Evolutionary conservation across 805 yeast genomes (phyloP).

Genomic region (Candida endomychidarum): DNA sequence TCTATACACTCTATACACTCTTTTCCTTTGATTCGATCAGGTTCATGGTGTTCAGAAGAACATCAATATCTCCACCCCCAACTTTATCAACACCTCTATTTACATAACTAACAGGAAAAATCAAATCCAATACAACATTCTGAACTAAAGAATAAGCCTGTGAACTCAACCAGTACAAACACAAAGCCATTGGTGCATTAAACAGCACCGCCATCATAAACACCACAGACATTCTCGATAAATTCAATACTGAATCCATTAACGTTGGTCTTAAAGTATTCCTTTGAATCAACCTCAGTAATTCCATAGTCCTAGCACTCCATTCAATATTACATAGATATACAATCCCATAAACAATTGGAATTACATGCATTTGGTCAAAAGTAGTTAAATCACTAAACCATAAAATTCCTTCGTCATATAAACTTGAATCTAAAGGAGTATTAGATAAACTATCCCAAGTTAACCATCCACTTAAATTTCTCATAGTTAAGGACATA

Average conservation of each 20-base stretch:
- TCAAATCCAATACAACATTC: slow-evolving; percentile 65
- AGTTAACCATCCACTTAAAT: slow-evolving; percentile 66
- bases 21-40: neutral
- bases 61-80: too few species aligned
- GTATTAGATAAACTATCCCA: slow-evolving; percentile 42
- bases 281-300: slow-evolving; percentile 44
- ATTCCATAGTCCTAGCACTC: slow-evolving; percentile 64
- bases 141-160: slow-evolving; percentile 75
- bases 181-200: slow-evolving; percentile 81
- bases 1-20: neutral
- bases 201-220: slow-evolving; percentile 81
- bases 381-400: slow-evolving; percentile 55
- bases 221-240: slow-evolving; percentile 73
- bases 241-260: slow-evolving; percentile 62
- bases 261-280: slow-evolving; percentile 54
- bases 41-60: too few species aligned
- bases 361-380: slow-evolving; percentile 65
- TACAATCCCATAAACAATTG: slow-evolving; percentile 67
- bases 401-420: slow-evolving; percentile 62
- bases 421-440: slow-evolving; percentile 51
- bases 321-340: slow-evolving; percentile 81
- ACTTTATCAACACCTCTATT: too few species aligned
- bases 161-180: slow-evolving; percentile 89
- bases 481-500: slow-evolving; percentile 72
- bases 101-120: slow-evolving; percentile 60